Evolutionary conservation across 2,329 filamentous ascomycete genomes (phyloP).

Genomic region (Xylariaceae sp.): DNA sequence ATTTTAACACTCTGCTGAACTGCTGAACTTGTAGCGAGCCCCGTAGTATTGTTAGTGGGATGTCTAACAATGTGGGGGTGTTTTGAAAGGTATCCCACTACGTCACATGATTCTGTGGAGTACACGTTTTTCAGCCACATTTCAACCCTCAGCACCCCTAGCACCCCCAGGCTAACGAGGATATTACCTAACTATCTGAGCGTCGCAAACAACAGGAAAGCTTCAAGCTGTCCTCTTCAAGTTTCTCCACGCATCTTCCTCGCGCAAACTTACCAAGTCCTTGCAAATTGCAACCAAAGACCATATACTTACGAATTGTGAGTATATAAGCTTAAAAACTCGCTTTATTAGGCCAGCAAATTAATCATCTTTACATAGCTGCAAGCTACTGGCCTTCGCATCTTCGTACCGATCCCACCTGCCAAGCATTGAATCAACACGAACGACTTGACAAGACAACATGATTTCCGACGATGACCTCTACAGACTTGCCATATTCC

Average conservation of each 20-base stretch:
- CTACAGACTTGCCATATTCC: constrained; percentile 90
- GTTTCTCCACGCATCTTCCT: constrained; percentile 7
- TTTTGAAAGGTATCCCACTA: constrained; percentile 27
- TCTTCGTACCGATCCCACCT: constrained; percentile 22
- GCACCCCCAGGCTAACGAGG: neutral
- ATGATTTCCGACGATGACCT: constrained; percentile 97
- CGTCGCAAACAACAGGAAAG: constrained; percentile 23
- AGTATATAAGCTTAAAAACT: neutral
- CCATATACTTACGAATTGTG: constrained; percentile 11
- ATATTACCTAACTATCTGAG: neutral
- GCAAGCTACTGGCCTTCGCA: constrained; percentile 15
- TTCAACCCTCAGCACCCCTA: constrained; percentile 10
- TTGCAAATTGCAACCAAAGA: constrained; percentile 16
- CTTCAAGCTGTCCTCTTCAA: constrained; percentile 43
- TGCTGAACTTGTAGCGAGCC: constrained; percentile 22
- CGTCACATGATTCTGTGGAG: constrained; percentile 30
- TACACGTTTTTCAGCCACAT: constrained; percentile 24
- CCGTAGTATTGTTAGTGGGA: constrained; percentile 33
- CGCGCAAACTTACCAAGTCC: constrained; percentile 7
- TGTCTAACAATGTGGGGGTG: constrained; percentile 30
- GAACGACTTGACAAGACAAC: constrained; percentile 45
- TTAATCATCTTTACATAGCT: constrained; percentile 1
- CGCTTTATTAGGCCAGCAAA: neutral
- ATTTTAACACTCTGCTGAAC: constrained; percentile 28
- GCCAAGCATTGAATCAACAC: constrained; percentile 16